These are phyloP conservation scores for Thermochaetoides thermophila DNA, from an alignment of 495 filamentous ascomycete genomes.

Conservation along the genomic window DNA sequence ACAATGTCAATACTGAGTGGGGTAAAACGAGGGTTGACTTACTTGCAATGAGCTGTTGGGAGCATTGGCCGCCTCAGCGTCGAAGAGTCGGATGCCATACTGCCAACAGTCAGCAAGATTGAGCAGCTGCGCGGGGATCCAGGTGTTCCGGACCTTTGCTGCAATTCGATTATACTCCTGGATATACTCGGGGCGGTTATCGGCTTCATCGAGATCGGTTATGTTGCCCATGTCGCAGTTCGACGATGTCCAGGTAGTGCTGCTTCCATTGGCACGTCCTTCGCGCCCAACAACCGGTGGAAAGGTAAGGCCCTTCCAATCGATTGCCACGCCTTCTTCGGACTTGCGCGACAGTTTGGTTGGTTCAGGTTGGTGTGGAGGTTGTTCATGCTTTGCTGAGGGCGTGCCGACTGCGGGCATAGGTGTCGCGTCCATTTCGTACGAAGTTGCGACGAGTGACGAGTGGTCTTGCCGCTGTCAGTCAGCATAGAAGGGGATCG, in stretches of 20 bases:
- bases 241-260: constrained; percentile 32
- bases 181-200: constrained; percentile 28
- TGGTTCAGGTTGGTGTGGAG: too few species aligned
- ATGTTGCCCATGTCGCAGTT: constrained; percentile 19
- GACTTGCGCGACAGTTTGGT: constrained; percentile 2
- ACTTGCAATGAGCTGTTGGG: constrained; percentile 7
- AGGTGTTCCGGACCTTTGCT: constrained; percentile 31
- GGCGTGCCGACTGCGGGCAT: constrained; percentile 4
- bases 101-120: too few species aligned
- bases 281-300: constrained; percentile 9
- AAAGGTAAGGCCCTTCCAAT: constrained; percentile 3
- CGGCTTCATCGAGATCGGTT: constrained; percentile 26
- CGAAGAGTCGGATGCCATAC: constrained; percentile 27
- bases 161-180: constrained; percentile 42
- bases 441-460: background rate
- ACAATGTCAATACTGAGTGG: background rate
- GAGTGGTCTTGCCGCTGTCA: too few species aligned
- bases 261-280: constrained; percentile 15
- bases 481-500: too few species aligned
- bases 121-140: too few species aligned
- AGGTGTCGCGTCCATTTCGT: constrained; percentile 8
- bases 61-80: constrained; percentile 10
- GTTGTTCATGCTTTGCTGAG: too few species aligned
- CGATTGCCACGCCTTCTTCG: background rate
- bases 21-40: constrained; percentile 2